Evolutionary conservation across 164 flowering plant species (phyloP).

Genomic region (Sextonia rubra): DNA sequence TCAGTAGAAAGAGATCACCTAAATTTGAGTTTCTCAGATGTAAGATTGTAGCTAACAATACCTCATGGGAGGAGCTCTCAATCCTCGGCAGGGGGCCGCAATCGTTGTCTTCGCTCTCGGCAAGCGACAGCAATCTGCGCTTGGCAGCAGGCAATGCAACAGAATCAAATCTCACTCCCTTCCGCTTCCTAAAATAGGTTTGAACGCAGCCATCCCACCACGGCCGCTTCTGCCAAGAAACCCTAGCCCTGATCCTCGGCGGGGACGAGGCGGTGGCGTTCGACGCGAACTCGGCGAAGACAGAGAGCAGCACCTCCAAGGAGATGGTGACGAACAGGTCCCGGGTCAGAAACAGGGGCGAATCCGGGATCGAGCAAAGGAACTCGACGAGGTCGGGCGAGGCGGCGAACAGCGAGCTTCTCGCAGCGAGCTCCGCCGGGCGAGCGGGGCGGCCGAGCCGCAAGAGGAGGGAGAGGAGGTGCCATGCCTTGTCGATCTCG

Average conservation of each 20-base stretch:
- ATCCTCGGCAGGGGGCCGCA: not conserved
- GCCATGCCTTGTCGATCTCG: conserved; percentile 35
- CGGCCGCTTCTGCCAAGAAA: conserved; percentile 4
- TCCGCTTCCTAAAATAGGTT: conserved; percentile 37
- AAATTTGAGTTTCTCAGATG: too few relatives aligned
- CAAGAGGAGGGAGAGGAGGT: conserved; percentile 23
- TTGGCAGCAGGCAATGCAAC: conserved; percentile 9
- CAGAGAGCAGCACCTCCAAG: conserved; percentile 9
- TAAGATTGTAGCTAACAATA: not conserved
- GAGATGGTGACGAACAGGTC: conserved; percentile 28
- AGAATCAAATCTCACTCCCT: conserved; percentile 12
- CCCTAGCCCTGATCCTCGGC: conserved; percentile 15
- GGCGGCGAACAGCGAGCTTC: conserved; percentile 21
- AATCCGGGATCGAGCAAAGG: conserved; percentile 38
- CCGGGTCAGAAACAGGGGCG: conserved; percentile 29
- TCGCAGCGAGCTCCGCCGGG: conserved; percentile 29
- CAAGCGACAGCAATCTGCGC: conserved; percentile 19
- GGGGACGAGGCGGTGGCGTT: conserved; percentile 5
- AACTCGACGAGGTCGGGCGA: conserved; percentile 27
- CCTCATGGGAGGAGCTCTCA: conserved; percentile 9
- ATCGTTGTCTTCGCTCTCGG: conserved; percentile 12
- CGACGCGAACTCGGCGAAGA: conserved; percentile 16
- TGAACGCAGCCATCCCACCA: conserved; percentile 16
- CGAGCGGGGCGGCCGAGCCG: conserved; percentile 29
- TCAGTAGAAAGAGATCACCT: too few relatives aligned